Evolutionary conservation across 441 rosid species (phyloP).

Genomic region (Eutrema salsugineum): DNA sequence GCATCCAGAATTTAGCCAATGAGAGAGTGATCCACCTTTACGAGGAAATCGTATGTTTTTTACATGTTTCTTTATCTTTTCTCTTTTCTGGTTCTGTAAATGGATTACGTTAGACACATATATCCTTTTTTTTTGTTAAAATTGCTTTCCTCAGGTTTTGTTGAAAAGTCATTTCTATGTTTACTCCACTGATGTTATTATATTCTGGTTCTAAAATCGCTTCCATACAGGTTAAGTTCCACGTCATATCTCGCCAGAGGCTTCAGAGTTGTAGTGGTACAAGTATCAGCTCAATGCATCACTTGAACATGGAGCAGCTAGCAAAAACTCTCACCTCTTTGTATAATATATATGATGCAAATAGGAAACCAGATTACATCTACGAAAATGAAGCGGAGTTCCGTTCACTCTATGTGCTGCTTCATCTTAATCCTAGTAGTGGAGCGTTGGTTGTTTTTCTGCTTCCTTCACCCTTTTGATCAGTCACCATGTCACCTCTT

Average conservation of each 20-base stretch:
- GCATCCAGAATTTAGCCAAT: slow-evolving; percentile 73
- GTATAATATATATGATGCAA: slow-evolving; percentile 69
- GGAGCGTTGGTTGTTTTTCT: slow-evolving; percentile 52
- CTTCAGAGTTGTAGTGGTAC: slow-evolving; percentile 43
- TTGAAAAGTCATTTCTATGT: not conserved
- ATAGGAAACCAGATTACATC: slow-evolving; percentile 36
- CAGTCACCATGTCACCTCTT: not conserved
- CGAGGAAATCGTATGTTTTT: slow-evolving; percentile 69
- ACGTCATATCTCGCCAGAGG: slow-evolving; percentile 71
- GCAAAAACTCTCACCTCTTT: slow-evolving; percentile 65
- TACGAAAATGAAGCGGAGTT: slow-evolving; percentile 68
- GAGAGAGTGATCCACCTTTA: slow-evolving; percentile 62
- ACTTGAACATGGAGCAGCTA: slow-evolving; percentile 92
- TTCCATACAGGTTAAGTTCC: slow-evolving; percentile 65
- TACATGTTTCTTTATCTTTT: slow-evolving; percentile 1
- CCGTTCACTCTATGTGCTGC: slow-evolving; percentile 76
- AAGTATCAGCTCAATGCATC: slow-evolving; percentile 51
- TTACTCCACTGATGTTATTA: not conserved
- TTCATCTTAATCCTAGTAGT: slow-evolving; percentile 61
- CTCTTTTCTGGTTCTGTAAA: not conserved
- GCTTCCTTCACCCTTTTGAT: slow-evolving; percentile 13
- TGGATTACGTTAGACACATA: not conserved
- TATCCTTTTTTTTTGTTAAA: not conserved
- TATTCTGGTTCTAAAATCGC: slow-evolving; percentile 8
- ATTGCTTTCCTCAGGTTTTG: not conserved